Percentiles rank a stretch among this genome's conserved stretches.
phyloP scores from a whole-genome alignment of 2,329 filamentous ascomycete genomes.

The Fusarium sp. region DNA sequence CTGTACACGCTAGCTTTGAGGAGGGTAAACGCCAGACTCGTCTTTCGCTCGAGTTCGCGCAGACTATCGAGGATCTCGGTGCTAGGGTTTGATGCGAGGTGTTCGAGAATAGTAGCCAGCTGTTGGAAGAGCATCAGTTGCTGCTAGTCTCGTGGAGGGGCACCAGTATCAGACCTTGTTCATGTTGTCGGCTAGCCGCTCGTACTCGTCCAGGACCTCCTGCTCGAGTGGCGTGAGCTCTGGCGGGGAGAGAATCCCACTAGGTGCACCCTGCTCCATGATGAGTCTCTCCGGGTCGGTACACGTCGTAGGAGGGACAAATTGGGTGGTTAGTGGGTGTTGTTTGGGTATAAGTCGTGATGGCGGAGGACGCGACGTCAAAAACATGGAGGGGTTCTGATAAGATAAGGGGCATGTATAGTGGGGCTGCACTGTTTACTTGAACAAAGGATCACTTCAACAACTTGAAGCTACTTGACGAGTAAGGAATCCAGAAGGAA shows the following conservation, averaged over 20 bases:
- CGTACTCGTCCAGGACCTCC: slow-evolving; percentile 94
- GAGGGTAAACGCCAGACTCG: slow-evolving; percentile 92
- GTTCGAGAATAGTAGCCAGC: slow-evolving; percentile 71
- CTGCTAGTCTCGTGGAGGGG: neutral
- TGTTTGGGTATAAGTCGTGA: neutral
- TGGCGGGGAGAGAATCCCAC: slow-evolving; percentile 55
- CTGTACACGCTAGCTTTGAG: slow-evolving; percentile 99
- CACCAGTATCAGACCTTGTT: slow-evolving; percentile 73
- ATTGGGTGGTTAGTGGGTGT: neutral
- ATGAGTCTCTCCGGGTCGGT: neutral
- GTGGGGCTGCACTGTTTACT: neutral
- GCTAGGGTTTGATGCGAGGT: slow-evolving; percentile 77
- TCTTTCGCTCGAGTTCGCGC: slow-evolving; percentile 91
- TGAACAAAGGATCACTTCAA: neutral
- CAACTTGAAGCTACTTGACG: neutral
- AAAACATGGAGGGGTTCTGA: neutral
- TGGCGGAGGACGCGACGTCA: neutral
- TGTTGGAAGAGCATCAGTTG: slow-evolving; percentile 42
- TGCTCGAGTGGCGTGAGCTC: slow-evolving; percentile 86
- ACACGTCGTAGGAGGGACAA: neutral
- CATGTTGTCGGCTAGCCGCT: slow-evolving; percentile 87
- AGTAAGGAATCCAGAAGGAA: neutral
- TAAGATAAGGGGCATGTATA: neutral
- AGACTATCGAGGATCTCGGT: slow-evolving; percentile 88
- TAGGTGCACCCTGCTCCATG: slow-evolving; percentile 41